Evolutionary conservation across 805 yeast species (phyloP), one percentile per base, ranked within the genome.

Genomic region (Hanseniaspora meyeri): DNA sequence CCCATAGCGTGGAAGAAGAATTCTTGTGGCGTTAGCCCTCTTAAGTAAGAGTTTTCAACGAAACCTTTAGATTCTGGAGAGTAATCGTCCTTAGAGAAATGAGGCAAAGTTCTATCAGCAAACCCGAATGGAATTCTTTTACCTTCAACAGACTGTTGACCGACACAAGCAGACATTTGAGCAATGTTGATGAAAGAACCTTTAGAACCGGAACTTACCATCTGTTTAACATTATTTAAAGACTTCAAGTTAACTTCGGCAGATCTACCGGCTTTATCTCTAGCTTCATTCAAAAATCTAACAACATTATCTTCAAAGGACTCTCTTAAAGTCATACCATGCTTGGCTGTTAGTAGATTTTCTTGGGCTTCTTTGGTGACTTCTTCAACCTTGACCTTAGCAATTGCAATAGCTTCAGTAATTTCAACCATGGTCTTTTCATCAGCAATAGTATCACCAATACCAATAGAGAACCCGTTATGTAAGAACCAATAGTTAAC

Each of bases 1-100:
- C 98, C 97, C 96, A 93, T 93, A 54, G 97, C 97, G 70, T 93
- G 99, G 84, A 93, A 93, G 70, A 93, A 90, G 71, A 93, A 93
- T 71, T 93, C 99, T 71, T 93, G 97, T 37, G 99, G 98, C 6
- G 98, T 90, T 66, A 93, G 77, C 40, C 99, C 99, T 76, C 97
- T 83, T 68, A 91, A 77, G 68, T 93, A 93, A 14, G 98, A 93
- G 69, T 93, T 93, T 71, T 95, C 96, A 59, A 93, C 95, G 65
- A 93, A 93, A 63, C 99, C 99, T 69, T 89, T 89, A 3, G 97
- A 91, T 71, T 93, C 98, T 24, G 98, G 97, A 51, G 96, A 87
- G 70, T 93, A 93, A 70, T 93, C 98, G 74, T 93, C 98, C 71
- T 93, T 93, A 9, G 97, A 89, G 70, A 93, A 93, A 72, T 93